phyloP scores from a whole-genome alignment of 805 yeast species.

The Lipomyces orientalis region DNA sequence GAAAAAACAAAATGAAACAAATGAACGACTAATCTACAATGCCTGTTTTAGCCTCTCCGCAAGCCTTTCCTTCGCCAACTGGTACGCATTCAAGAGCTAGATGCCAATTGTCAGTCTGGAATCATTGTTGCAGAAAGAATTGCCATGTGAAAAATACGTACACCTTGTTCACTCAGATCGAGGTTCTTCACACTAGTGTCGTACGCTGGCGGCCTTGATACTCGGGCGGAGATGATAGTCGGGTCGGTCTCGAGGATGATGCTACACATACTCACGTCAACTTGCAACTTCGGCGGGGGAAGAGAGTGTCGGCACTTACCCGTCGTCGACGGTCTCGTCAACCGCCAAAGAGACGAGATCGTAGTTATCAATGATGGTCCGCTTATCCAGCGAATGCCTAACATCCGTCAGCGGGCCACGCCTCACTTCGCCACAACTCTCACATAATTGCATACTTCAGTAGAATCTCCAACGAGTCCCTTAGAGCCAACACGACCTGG shows the following conservation, averaged over 20 bases:
- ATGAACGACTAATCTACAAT: slow-evolving; percentile 11
- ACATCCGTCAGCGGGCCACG: background rate
- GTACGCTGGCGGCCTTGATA: slow-evolving; percentile 80
- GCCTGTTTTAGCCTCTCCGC: slow-evolving; percentile 38
- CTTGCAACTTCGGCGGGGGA: background rate
- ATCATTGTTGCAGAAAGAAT: background rate
- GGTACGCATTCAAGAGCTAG: slow-evolving; percentile 37
- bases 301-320: slow-evolving; percentile 10
- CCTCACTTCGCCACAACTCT: background rate
- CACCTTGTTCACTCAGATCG: slow-evolving; percentile 52
- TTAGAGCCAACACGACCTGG: slow-evolving; percentile 75
- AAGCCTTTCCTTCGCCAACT: slow-evolving; percentile 34
- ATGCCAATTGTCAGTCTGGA: slow-evolving; percentile 11
- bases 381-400: slow-evolving; percentile 68
- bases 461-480: slow-evolving; percentile 80
- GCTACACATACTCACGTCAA: slow-evolving; percentile 44
- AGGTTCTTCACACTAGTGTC: slow-evolving; percentile 55
- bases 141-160: slow-evolving; percentile 47
- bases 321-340: slow-evolving; percentile 94
- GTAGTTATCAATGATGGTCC: slow-evolving; percentile 77
- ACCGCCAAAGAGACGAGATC: slow-evolving; percentile 85
- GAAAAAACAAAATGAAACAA: background rate
- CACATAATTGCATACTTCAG: slow-evolving; percentile 51
- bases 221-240: slow-evolving; percentile 83
- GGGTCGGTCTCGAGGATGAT: slow-evolving; percentile 89